Evolutionary conservation across 306 rosid species (phyloP).

Genomic region (Castanea crenata): DNA sequence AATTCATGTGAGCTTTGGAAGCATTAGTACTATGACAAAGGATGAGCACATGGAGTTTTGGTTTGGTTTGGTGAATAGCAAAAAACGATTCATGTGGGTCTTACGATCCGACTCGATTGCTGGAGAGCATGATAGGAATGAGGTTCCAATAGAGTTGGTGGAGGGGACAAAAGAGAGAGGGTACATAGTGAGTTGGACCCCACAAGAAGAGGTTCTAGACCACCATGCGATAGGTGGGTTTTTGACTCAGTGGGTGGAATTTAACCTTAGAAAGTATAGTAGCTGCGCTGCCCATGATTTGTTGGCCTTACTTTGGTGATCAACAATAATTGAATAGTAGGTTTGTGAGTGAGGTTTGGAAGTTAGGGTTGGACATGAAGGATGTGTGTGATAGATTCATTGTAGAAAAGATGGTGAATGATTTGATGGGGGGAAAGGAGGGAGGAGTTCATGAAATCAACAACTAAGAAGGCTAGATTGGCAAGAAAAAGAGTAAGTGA

Average conservation of each 20-base stretch:
- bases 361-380: too few relatives aligned
- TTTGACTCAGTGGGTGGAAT: constrained; percentile 16
- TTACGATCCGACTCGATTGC: constrained; percentile 19
- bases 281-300: too few relatives aligned
- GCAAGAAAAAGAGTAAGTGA: too few relatives aligned
- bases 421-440: too few relatives aligned
- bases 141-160: constrained; percentile 14
- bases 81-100: constrained; percentile 41
- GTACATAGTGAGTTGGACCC: constrained; percentile 28
- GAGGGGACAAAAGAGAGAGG: constrained; percentile 26
- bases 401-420: too few relatives aligned
- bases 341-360: too few relatives aligned
- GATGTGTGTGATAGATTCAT: too few relatives aligned
- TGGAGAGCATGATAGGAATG: not conserved
- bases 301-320: too few relatives aligned
- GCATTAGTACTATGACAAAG: not conserved
- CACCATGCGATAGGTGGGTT: constrained; percentile 35
- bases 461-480: too few relatives aligned
- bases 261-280: too few relatives aligned
- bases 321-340: too few relatives aligned
- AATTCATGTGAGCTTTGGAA: constrained; percentile 49
- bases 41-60: constrained; percentile 31
- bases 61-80: constrained; percentile 41
- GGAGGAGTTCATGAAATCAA: too few relatives aligned
- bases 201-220: constrained; percentile 35